Percentiles rank a stretch among this genome's conserved stretches.
Evolutionary conservation across 2,329 filamentous ascomycete genomes (phyloP).

Genomic region (Fragosphaeria purpurea): DNA sequence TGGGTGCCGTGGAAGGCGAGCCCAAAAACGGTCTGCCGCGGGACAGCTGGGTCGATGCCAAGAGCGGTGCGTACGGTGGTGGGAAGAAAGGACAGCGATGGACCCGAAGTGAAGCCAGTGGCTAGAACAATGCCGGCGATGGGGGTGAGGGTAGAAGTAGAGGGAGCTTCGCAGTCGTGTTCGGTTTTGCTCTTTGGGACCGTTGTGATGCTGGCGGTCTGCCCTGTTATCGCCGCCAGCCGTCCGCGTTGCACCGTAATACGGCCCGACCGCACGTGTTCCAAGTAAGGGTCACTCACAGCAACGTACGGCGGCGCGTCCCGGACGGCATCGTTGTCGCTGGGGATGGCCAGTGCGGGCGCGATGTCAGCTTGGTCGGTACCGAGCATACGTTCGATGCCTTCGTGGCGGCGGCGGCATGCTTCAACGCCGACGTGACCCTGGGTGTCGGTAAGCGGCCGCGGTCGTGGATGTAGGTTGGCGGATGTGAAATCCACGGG

Average conservation of each 20-base stretch:
- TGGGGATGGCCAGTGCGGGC: slow-evolving; percentile 27
- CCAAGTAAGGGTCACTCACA: slow-evolving; percentile 61
- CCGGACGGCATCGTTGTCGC: slow-evolving; percentile 28
- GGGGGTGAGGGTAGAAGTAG: slow-evolving; percentile 12
- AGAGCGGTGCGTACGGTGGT: slow-evolving; percentile 44
- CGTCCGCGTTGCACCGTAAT: slow-evolving; percentile 44
- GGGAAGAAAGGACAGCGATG: slow-evolving; percentile 56
- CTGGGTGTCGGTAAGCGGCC: slow-evolving; percentile 50
- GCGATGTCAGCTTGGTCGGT: slow-evolving; percentile 45
- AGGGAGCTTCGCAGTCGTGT: too few relatives aligned
- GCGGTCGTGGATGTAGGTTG: slow-evolving; percentile 53
- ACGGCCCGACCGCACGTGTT: slow-evolving; percentile 59
- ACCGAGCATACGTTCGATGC: slow-evolving; percentile 38
- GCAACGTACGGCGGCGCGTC: slow-evolving; percentile 54
- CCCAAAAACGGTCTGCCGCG: slow-evolving; percentile 47
- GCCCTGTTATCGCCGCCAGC: slow-evolving; percentile 26
- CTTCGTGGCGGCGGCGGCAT: slow-evolving; percentile 43
- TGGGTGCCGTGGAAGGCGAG: slow-evolving; percentile 59
- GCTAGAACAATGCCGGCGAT: slow-evolving; percentile 58
- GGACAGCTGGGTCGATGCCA: slow-evolving; percentile 43
- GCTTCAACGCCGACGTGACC: slow-evolving; percentile 53
- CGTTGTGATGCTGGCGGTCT: slow-evolving; percentile 22
- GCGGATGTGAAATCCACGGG: slow-evolving; percentile 66
- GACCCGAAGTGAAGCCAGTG: slow-evolving; percentile 61
- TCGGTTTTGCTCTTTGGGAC: too few relatives aligned